Percentiles rank a stretch among this genome's conserved stretches.
phyloP scores from a whole-genome alignment of 768 basidiomycete genomes.

The Serpula lacrymans region DNA sequence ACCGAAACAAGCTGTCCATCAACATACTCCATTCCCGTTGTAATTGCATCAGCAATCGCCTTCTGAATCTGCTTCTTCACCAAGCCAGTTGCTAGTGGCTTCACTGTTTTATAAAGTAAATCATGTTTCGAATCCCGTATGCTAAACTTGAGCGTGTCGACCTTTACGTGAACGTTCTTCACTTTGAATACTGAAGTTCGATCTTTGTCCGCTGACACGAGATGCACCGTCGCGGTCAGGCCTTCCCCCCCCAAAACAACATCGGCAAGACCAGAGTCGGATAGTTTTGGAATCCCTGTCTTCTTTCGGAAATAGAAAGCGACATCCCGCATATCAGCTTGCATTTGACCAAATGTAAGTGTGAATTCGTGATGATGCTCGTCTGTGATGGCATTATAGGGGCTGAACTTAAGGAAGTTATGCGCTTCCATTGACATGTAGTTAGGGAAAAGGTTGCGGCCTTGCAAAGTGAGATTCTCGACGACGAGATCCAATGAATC shows the following conservation, averaged over 20 bases:
- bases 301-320: conserved; percentile 90
- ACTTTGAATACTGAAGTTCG: conserved; percentile 70
- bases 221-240: conserved; percentile 60
- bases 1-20: conserved; percentile 90
- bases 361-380: conserved; percentile 69
- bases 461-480: conserved; percentile 88
- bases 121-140: conserved; percentile 93
- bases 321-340: conserved; percentile 92
- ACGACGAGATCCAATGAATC: conserved; percentile 83
- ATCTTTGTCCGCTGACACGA: conserved; percentile 63
- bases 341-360: conserved; percentile 78
- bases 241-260: conserved; percentile 83
- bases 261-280: conserved; percentile 82
- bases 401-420: conserved; percentile 83
- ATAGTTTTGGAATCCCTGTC: conserved; percentile 75
- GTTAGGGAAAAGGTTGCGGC: conserved; percentile 87
- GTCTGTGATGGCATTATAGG: conserved; percentile 58
- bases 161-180: conserved; percentile 68
- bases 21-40: conserved; percentile 79
- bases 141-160: conserved; percentile 84
- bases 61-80: conserved; percentile 72
- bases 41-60: conserved; percentile 63
- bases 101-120: conserved; percentile 79
- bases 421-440: conserved; percentile 68
- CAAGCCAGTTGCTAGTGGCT: conserved; percentile 73